Percentiles rank a stretch among this genome's conserved stretches.
Conservation (phyloP, 2,329 filamentous ascomycete genomes). For the Cercospora brassicicola region DNA sequence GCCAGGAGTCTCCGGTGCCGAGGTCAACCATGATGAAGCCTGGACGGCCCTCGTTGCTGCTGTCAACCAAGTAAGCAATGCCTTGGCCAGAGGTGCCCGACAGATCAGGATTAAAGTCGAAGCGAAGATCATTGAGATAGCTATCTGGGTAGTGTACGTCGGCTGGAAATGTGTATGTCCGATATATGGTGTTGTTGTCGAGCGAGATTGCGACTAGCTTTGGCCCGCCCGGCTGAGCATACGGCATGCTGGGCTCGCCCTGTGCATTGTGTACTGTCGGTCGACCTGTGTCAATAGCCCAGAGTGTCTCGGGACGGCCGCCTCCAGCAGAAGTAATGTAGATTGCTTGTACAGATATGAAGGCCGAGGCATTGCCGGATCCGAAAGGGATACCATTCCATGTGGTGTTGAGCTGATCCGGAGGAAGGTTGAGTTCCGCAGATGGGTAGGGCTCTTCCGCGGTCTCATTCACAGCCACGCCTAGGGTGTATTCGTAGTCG, state of each 20-base stretch:
- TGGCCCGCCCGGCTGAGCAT: constrained; percentile 48
- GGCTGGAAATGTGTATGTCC: constrained; percentile 46
- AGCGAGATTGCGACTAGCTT: constrained; percentile 49
- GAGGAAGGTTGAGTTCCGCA: constrained; percentile 41
- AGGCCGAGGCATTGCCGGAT: constrained; percentile 43
- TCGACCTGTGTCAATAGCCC: constrained; percentile 49
- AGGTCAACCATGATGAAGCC: constrained; percentile 52
- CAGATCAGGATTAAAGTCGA: constrained; percentile 47
- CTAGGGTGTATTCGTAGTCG: constrained; percentile 50
- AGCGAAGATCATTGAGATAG: constrained; percentile 51
- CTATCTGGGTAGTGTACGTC: constrained; percentile 49
- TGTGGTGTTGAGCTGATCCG: constrained; percentile 42
- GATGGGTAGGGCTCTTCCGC: constrained; percentile 51
- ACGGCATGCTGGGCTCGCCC: constrained; percentile 44
- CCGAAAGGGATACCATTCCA: constrained; percentile 49
- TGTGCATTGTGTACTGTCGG: constrained; percentile 45
- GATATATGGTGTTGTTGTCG: constrained; percentile 43
- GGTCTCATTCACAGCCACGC: constrained; percentile 50
- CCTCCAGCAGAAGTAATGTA: constrained; percentile 45
- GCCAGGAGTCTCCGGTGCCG: constrained; percentile 45
- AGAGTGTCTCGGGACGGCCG: constrained; percentile 45
- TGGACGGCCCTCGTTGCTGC: constrained; percentile 48
- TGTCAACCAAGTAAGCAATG: constrained; percentile 51
- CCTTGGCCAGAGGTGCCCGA: constrained; percentile 43
- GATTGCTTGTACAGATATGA: constrained; percentile 50